These are phyloP conservation scores for Raphanus raphanistrum DNA, from an alignment of 345 rosid species.

Conservation along the genomic window DNA sequence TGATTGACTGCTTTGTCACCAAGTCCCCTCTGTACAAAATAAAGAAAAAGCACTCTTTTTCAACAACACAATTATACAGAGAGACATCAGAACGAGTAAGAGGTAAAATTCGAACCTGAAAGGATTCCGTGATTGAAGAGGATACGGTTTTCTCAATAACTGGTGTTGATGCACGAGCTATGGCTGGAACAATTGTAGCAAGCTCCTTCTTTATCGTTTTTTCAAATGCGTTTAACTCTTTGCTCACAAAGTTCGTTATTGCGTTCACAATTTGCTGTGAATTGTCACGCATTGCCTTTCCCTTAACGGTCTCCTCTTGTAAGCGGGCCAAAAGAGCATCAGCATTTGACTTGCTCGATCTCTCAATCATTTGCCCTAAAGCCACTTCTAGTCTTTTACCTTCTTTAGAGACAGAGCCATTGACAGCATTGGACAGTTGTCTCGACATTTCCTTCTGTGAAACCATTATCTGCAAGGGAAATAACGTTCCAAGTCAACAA, in stretches of 20 bases:
- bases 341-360: slow-evolving; percentile 61
- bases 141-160: slow-evolving; percentile 65
- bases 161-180: slow-evolving; percentile 61
- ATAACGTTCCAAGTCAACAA: slow-evolving; percentile 2
- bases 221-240: slow-evolving; percentile 63
- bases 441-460: slow-evolving; percentile 80
- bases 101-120: slow-evolving; percentile 63
- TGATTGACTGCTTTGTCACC: slow-evolving; percentile 90
- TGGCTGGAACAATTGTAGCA: slow-evolving; percentile 50
- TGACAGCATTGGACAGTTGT: slow-evolving; percentile 65
- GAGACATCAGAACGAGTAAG: no score
- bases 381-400: slow-evolving; percentile 75
- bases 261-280: slow-evolving; percentile 60
- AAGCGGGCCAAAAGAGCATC: slow-evolving; percentile 85
- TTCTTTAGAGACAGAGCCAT: slow-evolving; percentile 61
- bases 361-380: slow-evolving; percentile 70
- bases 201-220: slow-evolving; percentile 73
- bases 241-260: slow-evolving; percentile 54
- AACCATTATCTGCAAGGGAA: slow-evolving; percentile 51
- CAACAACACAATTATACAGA: neutral
- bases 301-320: slow-evolving; percentile 72
- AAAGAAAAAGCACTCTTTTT: slow-evolving; percentile 23
- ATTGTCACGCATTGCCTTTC: slow-evolving; percentile 58
- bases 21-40: slow-evolving; percentile 64
- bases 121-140: slow-evolving; percentile 67